Evolutionary conservation across 345 rosid species (phyloP).

Genomic region (Euphorbia peplus): DNA sequence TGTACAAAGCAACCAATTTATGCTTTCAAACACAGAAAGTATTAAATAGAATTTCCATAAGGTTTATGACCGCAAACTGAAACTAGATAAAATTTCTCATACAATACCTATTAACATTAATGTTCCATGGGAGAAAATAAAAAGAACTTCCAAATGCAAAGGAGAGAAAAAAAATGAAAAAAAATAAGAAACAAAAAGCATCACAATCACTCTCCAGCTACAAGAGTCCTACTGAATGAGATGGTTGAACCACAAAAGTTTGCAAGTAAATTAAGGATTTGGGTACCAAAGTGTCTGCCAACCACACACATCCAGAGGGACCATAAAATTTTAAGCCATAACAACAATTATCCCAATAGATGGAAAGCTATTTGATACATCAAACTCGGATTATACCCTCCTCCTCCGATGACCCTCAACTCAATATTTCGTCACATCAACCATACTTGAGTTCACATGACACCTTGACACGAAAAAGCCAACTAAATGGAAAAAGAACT

Average conservation of each 20-base stretch:
- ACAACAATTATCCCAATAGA: slow-evolving; percentile 12
- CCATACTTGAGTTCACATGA: slow-evolving; percentile 38
- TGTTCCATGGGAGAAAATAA: slow-evolving; percentile 23
- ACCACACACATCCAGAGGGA: no score
- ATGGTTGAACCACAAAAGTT: slow-evolving; percentile 30
- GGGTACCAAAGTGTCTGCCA: slow-evolving; percentile 26
- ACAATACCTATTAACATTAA: slow-evolving; percentile 53
- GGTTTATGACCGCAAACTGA: slow-evolving; percentile 36
- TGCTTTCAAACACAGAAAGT: slow-evolving; percentile 27
- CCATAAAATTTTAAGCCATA: slow-evolving; percentile 9
- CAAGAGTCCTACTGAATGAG: slow-evolving; percentile 37
- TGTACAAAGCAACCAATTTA: no score
- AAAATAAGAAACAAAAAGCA: slow-evolving; percentile 23
- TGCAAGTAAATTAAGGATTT: slow-evolving; percentile 20
- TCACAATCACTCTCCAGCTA: slow-evolving; percentile 57
- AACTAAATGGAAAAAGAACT: slow-evolving; percentile 32
- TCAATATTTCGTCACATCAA: slow-evolving; percentile 20
- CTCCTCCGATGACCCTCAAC: slow-evolving; percentile 32
- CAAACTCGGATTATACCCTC: slow-evolving; percentile 14
- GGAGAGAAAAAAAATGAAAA: slow-evolving; percentile 2
- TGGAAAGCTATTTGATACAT: slow-evolving; percentile 21
- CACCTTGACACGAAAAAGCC: slow-evolving; percentile 39
- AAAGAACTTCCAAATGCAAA: slow-evolving; percentile 29
- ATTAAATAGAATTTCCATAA: slow-evolving; percentile 26
- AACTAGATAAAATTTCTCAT: slow-evolving; percentile 46